These are phyloP conservation scores for Clathrus columnatus DNA, from an alignment of 768 basidiomycete species.

Conservation along the genomic window DNA sequence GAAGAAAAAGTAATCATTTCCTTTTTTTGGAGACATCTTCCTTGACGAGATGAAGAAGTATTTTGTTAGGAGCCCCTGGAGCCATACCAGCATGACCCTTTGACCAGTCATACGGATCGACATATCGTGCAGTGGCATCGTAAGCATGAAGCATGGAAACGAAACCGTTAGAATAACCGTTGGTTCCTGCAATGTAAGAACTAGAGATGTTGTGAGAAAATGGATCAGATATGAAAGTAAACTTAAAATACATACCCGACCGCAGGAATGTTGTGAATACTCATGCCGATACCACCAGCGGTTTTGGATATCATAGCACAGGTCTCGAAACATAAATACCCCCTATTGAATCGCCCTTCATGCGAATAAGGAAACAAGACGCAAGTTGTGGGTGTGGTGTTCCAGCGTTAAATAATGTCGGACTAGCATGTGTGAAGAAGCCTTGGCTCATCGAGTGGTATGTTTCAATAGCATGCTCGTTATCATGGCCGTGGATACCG, in stretches of 20 bases:
- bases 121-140: conserved; percentile 94
- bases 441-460: conserved; percentile 96
- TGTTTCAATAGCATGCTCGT: conserved; percentile 85
- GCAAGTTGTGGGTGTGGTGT: conserved; percentile 92
- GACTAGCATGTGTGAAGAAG: conserved; percentile 97
- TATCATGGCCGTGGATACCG: conserved; percentile 86
- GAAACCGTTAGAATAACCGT: conserved; percentile 98
- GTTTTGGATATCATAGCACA: conserved; percentile 99
- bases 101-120: conserved; percentile 89
- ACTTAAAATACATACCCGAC: conserved; percentile 64
- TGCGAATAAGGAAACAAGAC: conserved; percentile 94
- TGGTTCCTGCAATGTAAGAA: conserved; percentile 97
- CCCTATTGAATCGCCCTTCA: conserved; percentile 98
- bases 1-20: no score
- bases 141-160: conserved; percentile 98
- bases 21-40: conserved; percentile 29
- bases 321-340: conserved; percentile 98
- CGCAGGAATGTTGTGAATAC: conserved; percentile 93
- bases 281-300: conserved; percentile 94
- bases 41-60: conserved; percentile 33
- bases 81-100: conserved; percentile 86
- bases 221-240: neutral
- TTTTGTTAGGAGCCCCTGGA: conserved; percentile 31
- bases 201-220: conserved; percentile 30
- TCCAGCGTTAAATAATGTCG: conserved; percentile 96